phyloP scores from a whole-genome alignment of 306 rosid genomes.

The Ammopiptanthus mongolicus region DNA sequence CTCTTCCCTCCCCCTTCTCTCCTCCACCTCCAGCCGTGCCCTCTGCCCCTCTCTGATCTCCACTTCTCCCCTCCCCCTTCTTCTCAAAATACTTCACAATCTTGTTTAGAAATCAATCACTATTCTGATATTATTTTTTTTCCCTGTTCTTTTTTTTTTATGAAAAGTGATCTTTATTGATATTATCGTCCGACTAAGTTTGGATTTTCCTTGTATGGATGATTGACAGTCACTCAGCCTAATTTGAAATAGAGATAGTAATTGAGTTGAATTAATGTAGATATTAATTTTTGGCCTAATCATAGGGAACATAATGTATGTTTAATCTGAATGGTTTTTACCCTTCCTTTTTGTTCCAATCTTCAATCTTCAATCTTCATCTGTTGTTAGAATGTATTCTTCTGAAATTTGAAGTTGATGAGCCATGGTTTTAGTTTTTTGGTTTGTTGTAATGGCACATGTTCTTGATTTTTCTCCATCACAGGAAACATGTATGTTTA shows the following conservation, averaged over 20 bases:
- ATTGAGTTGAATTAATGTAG: background rate
- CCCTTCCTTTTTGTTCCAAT: too few relatives aligned
- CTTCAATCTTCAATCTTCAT: too few relatives aligned
- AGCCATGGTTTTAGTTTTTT: too few relatives aligned
- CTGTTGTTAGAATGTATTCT: background rate
- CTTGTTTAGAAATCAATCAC: background rate
- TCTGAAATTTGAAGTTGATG: background rate
- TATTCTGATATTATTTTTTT: too few relatives aligned
- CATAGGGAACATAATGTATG: background rate
- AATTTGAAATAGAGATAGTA: too few relatives aligned
- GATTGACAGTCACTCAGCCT: background rate
- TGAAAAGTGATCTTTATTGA: background rate
- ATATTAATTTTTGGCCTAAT: background rate
- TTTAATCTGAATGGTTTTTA: background rate
- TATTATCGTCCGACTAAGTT: background rate
- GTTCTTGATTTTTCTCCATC: too few relatives aligned
- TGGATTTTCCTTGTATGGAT: background rate
- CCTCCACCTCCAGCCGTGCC: too few relatives aligned
- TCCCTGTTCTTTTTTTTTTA: background rate
- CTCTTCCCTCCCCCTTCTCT: too few relatives aligned
- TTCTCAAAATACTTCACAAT: background rate
- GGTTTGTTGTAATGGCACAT: too few relatives aligned
- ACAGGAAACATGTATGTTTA: too few relatives aligned
- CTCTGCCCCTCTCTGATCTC: too few relatives aligned
- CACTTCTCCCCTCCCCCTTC: too few relatives aligned